A percentile compares a stretch with the other conserved stretches of the same genome.
phyloP scores from a whole-genome alignment of 164 flowering plant species.

The Umbilicus rupestris region DNA sequence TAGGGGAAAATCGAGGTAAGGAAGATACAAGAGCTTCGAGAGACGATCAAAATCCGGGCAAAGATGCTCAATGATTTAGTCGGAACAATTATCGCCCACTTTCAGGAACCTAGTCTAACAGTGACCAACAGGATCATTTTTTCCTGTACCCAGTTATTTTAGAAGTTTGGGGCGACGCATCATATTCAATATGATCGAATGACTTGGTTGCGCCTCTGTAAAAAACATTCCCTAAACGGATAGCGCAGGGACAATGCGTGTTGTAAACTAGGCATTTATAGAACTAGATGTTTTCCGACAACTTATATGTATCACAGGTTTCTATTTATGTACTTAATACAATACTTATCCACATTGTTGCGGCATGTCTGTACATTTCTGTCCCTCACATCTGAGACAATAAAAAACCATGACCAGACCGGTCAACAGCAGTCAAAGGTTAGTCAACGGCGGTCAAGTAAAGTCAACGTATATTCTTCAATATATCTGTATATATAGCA shows the following conservation, averaged over 20 bases:
- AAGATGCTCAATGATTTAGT: slow-evolving; percentile 19
- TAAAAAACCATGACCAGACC: too few relatives aligned
- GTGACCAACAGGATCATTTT: background rate
- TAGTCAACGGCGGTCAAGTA: too few relatives aligned
- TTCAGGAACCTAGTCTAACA: background rate
- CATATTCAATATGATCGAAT: background rate
- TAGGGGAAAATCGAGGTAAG: slow-evolving; percentile 49
- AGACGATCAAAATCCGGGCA: slow-evolving; percentile 27
- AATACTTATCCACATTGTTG: too few relatives aligned
- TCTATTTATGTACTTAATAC: too few relatives aligned
- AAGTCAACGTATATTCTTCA: too few relatives aligned
- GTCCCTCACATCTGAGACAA: too few relatives aligned
- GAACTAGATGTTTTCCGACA: background rate
- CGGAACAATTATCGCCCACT: too few relatives aligned
- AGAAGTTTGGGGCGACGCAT: background rate
- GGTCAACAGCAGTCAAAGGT: too few relatives aligned
- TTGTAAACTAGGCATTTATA: slow-evolving; percentile 5
- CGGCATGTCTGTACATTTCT: too few relatives aligned
- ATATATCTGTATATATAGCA: background rate
- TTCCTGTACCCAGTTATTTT: background rate
- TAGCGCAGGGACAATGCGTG: background rate
- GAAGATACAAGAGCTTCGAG: slow-evolving; percentile 35
- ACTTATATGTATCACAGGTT: too few relatives aligned
- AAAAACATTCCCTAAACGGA: background rate
- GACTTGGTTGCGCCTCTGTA: background rate